Evolutionary conservation across 352 stramenopile species (phyloP).

Genomic region (Hyaloperonospora arabidopsidis): DNA sequence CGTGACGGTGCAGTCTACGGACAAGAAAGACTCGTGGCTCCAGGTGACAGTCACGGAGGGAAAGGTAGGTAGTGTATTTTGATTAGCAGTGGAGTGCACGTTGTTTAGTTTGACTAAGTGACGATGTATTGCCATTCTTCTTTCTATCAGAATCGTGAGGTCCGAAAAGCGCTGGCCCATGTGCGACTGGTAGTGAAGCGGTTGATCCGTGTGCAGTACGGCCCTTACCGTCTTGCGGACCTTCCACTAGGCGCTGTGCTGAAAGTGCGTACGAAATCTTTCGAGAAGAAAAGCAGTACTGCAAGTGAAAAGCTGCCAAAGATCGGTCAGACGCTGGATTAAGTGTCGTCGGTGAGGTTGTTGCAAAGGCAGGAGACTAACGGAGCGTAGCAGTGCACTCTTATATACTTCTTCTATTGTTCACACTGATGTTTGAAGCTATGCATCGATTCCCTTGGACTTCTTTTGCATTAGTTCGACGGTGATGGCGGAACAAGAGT

Average conservation of each 20-base stretch:
- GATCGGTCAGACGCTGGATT: neutral
- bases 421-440: constrained; percentile 12
- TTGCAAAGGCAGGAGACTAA: neutral
- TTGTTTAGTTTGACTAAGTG: neutral
- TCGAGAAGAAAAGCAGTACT: constrained; percentile 27
- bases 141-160: constrained; percentile 74
- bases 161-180: constrained; percentile 82
- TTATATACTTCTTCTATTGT: constrained; percentile 19
- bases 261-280: constrained; percentile 57
- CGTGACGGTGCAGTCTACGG: constrained; percentile 61
- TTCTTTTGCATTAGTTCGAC: constrained; percentile 10
- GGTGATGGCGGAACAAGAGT: constrained; percentile 9
- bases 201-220: constrained; percentile 86
- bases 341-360: too few species aligned
- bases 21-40: constrained; percentile 88
- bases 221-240: constrained; percentile 81
- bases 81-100: neutral
- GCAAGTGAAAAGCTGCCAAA: constrained; percentile 19
- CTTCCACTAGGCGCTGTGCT: constrained; percentile 67
- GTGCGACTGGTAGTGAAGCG: constrained; percentile 83
- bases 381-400: constrained; percentile 5
- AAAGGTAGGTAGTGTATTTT: constrained; percentile 39
- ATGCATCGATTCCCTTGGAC: neutral
- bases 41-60: constrained; percentile 81
- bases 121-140: neutral